phyloP scores from a whole-genome alignment of 306 rosid genomes.

The Castanospermum australe region DNA sequence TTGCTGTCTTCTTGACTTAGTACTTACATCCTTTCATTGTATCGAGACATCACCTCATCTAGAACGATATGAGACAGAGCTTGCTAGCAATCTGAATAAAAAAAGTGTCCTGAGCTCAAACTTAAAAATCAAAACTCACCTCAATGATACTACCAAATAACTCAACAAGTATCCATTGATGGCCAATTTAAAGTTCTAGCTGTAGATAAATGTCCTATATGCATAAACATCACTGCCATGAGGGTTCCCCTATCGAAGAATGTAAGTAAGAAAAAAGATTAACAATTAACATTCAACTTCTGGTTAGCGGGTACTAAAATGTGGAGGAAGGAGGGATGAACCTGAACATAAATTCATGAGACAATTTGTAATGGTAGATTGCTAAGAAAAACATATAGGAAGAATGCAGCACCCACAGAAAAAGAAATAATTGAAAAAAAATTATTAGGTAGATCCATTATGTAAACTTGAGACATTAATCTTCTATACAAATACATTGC shows the following conservation, averaged over 20 bases:
- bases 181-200: neutral
- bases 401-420: constrained; percentile 7
- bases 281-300: neutral
- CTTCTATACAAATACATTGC: constrained; percentile 6
- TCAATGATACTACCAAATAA: neutral
- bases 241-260: neutral
- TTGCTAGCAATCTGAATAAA: constrained; percentile 2
- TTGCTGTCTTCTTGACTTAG: neutral
- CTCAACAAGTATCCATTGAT: neutral
- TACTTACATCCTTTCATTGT: neutral
- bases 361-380: neutral
- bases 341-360: neutral
- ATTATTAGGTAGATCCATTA: constrained; percentile 14
- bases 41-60: neutral
- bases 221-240: neutral
- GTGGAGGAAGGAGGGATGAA: neutral
- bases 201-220: neutral
- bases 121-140: neutral
- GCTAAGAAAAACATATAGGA: neutral
- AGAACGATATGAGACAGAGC: neutral
- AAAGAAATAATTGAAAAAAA: neutral
- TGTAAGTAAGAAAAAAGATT: neutral
- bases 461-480: neutral
- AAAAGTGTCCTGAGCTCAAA: constrained; percentile 4
- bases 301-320: neutral